A percentile compares a stretch with the other conserved stretches of the same genome.
Conservation (phyloP, 2,329 filamentous ascomycete genomes). For the Xylariaceae sp. region DNA sequence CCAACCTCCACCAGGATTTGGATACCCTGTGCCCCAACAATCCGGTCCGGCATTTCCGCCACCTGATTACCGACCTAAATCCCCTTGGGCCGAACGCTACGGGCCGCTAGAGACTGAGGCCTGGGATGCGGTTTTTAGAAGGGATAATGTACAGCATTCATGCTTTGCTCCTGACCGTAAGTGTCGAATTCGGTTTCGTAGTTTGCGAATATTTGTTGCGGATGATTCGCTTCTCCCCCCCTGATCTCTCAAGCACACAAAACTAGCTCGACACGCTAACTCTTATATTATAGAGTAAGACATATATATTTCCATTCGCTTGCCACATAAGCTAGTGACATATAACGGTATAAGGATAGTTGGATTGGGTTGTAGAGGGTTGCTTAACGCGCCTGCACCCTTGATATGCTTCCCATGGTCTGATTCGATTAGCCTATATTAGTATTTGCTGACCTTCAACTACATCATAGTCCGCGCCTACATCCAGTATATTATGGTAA, state of each 20-base stretch:
- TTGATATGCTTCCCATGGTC: background rate
- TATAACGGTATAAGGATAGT: background rate
- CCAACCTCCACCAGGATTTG: too few species aligned
- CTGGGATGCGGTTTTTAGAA: background rate
- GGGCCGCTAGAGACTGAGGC: background rate
- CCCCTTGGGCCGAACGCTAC: slow-evolving; percentile 15
- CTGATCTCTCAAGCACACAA: background rate
- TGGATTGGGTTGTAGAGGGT: background rate
- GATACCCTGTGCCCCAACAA: too few species aligned
- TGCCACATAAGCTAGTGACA: background rate
- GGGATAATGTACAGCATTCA: slow-evolving; percentile 7
- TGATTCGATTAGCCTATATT: background rate
- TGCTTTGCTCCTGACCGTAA: slow-evolving; percentile 13
- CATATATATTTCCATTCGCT: background rate
- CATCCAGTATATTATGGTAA: slow-evolving; percentile 8
- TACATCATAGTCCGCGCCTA: slow-evolving; percentile 3
- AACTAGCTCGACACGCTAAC: background rate
- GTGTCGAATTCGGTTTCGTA: background rate
- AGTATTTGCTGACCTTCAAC: background rate
- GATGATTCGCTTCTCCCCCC: background rate
- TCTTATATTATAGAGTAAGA: slow-evolving; percentile 9
- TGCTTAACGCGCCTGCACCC: background rate
- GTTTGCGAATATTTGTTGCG: background rate
- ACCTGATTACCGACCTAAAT: slow-evolving; percentile 2
- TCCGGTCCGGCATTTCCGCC: too few species aligned